Percentiles rank a stretch among this genome's conserved stretches.
These are phyloP conservation scores for Ophiognomonia clavigignenti-juglandacearum DNA, from an alignment of 2,329 filamentous ascomycete species.

Conservation along the genomic window DNA sequence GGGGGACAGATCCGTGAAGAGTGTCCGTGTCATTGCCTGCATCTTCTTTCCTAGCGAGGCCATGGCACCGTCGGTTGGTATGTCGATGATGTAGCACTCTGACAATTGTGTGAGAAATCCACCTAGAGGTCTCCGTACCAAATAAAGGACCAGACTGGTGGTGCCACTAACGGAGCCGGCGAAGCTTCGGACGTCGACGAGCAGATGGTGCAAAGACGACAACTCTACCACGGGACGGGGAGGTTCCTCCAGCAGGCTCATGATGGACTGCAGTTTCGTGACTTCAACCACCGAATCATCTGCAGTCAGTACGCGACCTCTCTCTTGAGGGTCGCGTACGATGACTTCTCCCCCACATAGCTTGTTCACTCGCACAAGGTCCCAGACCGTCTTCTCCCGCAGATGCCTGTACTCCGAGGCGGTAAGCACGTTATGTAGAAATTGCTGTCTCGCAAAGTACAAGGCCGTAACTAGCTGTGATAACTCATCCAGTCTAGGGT, in stretches of 20 bases:
- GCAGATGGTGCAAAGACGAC: constrained; percentile 70
- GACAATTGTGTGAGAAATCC: constrained; percentile 65
- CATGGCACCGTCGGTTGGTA: constrained; percentile 69
- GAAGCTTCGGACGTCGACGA: constrained; percentile 80
- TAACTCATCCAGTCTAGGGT: constrained; percentile 74
- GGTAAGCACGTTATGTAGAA: constrained; percentile 91
- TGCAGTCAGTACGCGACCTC: constrained; percentile 81
- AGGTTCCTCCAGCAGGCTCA: constrained; percentile 87
- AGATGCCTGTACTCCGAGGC: constrained; percentile 74
- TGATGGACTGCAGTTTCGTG: constrained; percentile 86
- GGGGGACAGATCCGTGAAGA: constrained; percentile 82
- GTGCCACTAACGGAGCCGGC: constrained; percentile 71
- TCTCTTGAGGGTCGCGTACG: constrained; percentile 79
- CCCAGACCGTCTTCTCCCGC: constrained; percentile 91
- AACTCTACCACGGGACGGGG: constrained; percentile 64
- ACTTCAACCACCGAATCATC: constrained; percentile 92
- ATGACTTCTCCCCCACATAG: constrained; percentile 91
- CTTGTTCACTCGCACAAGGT: constrained; percentile 90
- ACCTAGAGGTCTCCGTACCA: constrained; percentile 67
- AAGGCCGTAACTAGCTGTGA: constrained; percentile 76
- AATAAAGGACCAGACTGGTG: constrained; percentile 69
- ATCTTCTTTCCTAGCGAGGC: constrained; percentile 58
- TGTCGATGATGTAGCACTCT: constrained; percentile 75
- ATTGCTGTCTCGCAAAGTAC: constrained; percentile 79
- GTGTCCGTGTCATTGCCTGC: constrained; percentile 69